Evolutionary conservation across 2,329 filamentous ascomycete genomes (phyloP).

Genomic region (Fusarium nygamai): DNA sequence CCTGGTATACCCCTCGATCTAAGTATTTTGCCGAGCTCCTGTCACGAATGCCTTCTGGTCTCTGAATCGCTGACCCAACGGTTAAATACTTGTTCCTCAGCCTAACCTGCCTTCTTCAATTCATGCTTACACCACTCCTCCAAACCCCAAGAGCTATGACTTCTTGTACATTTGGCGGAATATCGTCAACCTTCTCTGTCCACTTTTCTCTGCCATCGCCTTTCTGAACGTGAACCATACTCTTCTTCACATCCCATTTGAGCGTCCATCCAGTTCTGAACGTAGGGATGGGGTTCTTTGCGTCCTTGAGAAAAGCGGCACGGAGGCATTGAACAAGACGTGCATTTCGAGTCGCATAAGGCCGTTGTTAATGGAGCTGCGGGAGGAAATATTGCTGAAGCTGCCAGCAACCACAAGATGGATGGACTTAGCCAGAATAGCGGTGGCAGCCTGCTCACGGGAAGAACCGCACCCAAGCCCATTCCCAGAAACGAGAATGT

Average conservation of each 20-base stretch:
- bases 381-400: not conserved
- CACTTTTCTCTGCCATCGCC: not conserved
- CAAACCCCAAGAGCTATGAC: not conserved
- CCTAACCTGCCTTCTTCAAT: not conserved
- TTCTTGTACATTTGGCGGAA: not conserved
- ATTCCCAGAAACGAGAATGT: not conserved
- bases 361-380: not conserved
- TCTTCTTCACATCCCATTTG: not conserved
- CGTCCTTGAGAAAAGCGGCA: not conserved
- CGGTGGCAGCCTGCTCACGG: not conserved
- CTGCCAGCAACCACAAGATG: not conserved
- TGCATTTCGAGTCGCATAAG: not conserved
- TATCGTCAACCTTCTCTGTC: not conserved
- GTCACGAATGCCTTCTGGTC: not conserved
- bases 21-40: not conserved
- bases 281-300: not conserved
- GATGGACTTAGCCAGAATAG: not conserved
- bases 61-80: not conserved
- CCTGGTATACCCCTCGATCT: not conserved
- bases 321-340: not conserved
- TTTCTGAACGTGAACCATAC: not conserved
- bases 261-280: not conserved
- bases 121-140: not conserved
- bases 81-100: not conserved
- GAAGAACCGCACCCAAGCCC: not conserved